A percentile compares a stretch with the other conserved stretches of the same genome.
These are phyloP conservation scores for Babesia divergens DNA, from an alignment of 169 alveolate genomes.

Conservation along the genomic window DNA sequence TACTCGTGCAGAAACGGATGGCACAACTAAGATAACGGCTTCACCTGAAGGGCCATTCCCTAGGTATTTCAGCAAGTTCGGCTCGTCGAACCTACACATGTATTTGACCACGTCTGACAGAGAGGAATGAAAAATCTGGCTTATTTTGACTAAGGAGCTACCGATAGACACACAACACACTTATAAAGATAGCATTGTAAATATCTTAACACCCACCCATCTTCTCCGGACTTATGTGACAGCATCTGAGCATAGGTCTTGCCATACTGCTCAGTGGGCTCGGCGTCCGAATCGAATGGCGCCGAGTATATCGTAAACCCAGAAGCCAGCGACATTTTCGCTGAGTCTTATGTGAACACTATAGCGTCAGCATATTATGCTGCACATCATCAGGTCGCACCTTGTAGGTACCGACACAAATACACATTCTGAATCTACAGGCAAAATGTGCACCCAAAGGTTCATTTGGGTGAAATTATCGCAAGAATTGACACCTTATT, in stretches of 20 bases:
- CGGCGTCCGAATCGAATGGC: slow-evolving; percentile 61
- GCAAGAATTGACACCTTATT: too few species aligned
- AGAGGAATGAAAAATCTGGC: too few species aligned
- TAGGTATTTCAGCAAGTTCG: slow-evolving; percentile 19
- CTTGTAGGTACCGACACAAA: too few species aligned
- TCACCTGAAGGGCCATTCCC: slow-evolving; percentile 55
- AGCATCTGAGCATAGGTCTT: slow-evolving; percentile 26
- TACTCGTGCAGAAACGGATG: slow-evolving; percentile 45
- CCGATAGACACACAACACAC: neutral
- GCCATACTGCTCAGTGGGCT: slow-evolving; percentile 52
- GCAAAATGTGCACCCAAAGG: too few species aligned
- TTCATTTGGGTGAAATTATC: too few species aligned
- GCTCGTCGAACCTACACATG: slow-evolving; percentile 48
- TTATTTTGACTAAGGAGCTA: neutral
- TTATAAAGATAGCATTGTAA: too few species aligned
- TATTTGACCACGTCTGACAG: neutral
- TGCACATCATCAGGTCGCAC: too few species aligned
- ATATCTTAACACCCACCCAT: slow-evolving; percentile 8
- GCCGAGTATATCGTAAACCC: slow-evolving; percentile 18
- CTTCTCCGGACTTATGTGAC: slow-evolving; percentile 15
- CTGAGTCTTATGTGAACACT: too few species aligned
- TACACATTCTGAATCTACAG: too few species aligned
- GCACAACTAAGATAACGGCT: slow-evolving; percentile 41
- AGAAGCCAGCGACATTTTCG: slow-evolving; percentile 22
- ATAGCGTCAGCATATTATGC: too few species aligned